Evolutionary conservation across 2,329 filamentous ascomycete genomes (phyloP).

Genomic region (Cytospora mali): DNA sequence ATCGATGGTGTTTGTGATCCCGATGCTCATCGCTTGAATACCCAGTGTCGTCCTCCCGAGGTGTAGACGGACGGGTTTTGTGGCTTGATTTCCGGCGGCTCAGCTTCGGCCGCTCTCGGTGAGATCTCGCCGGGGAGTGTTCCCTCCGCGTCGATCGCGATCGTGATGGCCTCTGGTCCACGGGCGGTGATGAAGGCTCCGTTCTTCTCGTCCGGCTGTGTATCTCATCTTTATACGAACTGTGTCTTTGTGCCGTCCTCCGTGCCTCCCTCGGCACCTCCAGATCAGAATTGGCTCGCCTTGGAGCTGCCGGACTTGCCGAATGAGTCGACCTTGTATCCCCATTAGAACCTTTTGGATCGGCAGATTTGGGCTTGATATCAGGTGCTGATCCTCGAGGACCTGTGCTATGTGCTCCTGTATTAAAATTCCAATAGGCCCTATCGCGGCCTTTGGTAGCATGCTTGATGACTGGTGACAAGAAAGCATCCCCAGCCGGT

Average conservation of each 20-base stretch:
- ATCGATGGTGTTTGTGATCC: conserved; percentile 34
- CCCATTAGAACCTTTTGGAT: conserved; percentile 26
- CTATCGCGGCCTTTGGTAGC: conserved; percentile 47
- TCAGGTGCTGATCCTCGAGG: conserved; percentile 21
- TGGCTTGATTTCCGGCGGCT: conserved; percentile 36
- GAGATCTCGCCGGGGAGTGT: conserved; percentile 36
- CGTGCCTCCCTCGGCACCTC: conserved; percentile 29
- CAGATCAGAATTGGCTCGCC: conserved; percentile 39
- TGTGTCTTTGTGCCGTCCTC: conserved; percentile 22
- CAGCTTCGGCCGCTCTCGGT: conserved; percentile 31
- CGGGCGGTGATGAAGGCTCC: conserved; percentile 25
- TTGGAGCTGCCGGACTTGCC: conserved; percentile 31
- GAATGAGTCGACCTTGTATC: conserved; percentile 26
- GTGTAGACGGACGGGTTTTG: conserved; percentile 32
- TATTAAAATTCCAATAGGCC: conserved; percentile 41
- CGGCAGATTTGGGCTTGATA: conserved; percentile 24
- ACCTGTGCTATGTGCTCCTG: conserved; percentile 22
- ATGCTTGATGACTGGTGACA: conserved; percentile 49
- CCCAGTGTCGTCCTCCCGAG: conserved; percentile 38
- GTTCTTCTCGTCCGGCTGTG: conserved; percentile 23
- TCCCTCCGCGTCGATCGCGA: conserved; percentile 38
- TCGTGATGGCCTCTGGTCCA: conserved; percentile 34
- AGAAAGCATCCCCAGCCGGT: conserved; percentile 39
- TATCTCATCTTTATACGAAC: conserved; percentile 27
- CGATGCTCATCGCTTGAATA: conserved; percentile 45